These are phyloP conservation scores for Yamadazyma sp. DNA, from an alignment of 1,139 yeast genomes.

Conservation along the genomic window DNA sequence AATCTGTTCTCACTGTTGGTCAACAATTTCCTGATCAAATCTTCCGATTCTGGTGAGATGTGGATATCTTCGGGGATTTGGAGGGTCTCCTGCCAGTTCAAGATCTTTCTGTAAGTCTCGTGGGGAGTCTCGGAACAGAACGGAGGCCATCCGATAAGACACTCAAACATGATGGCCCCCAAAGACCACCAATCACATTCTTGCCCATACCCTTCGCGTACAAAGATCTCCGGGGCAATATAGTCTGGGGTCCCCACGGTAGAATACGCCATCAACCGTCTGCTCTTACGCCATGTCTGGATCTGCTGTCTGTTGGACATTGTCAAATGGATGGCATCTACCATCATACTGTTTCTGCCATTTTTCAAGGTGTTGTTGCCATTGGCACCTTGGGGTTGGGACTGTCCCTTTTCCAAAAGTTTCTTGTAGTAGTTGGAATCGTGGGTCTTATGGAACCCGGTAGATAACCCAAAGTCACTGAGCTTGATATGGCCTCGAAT, in stretches of 20 bases:
- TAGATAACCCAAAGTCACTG: constrained; percentile 80
- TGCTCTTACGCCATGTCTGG: constrained; percentile 97
- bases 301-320: constrained; percentile 96
- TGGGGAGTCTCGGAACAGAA: constrained; percentile 99
- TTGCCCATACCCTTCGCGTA: constrained; percentile 97
- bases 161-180: constrained; percentile 98
- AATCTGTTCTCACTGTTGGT: constrained; percentile 84
- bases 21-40: constrained; percentile 77
- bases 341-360: constrained; percentile 78
- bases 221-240: constrained; percentile 96
- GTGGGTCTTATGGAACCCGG: constrained; percentile 85
- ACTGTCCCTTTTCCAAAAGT: constrained; percentile 60
- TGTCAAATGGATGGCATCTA: constrained; percentile 92
- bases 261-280: constrained; percentile 96
- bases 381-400: constrained; percentile 18
- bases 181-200: constrained; percentile 99
- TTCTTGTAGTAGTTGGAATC: constrained; percentile 78
- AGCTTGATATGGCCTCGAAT: constrained; percentile 77
- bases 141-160: constrained; percentile 99
- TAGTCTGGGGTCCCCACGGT: constrained; percentile 99
- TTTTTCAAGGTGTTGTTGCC: constrained; percentile 23
- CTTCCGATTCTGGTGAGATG: constrained; percentile 91
- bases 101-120: constrained; percentile 91
- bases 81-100: constrained; percentile 92
- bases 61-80: constrained; percentile 96